Evolutionary conservation across 1,284 basidiomycete genomes (phyloP), one percentile per base, ranked within the genome.

Genomic region (Pseudozyma tsukubaensis): DNA sequence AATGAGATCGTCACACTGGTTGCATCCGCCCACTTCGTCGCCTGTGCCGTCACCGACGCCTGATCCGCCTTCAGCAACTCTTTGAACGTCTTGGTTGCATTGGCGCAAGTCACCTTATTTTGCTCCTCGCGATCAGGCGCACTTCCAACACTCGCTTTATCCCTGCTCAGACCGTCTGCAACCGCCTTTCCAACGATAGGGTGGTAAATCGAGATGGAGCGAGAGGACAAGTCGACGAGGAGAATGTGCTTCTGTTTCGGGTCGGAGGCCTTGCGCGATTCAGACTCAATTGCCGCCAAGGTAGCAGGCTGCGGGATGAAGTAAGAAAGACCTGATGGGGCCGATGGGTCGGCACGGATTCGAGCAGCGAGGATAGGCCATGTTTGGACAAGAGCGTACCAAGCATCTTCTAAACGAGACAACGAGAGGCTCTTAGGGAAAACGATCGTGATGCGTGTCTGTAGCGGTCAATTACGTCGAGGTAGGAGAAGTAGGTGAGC

Each of bases 281-380:
- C 49, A 5, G n/a, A 18, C 29, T 61, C 59, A 11, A 68, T 54
- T 8, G 21, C 6, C 4, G 24, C 43, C 36, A 61, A 44, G 16
- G 43, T 58, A 1, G 13, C 11, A 11, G 50, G 50, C 2, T 55
- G 50, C 3, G 65, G 65, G 6, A 61, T 32, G 2, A 61, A 50
- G 45, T 39, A 68, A 5, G 54, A 49, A 0, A 68, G 44, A 0
- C 65, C 65, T 0, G 58, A 57, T 2, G 59, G 59, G 3, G 65
- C 58, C 19, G 37, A 37, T 2, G 59, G 65, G 0, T 50, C 57
- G 4, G 50, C n/a, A 8, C 65, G 58, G n/a, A 68, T 36, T 8
- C 65, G 58, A 10, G 65, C 59, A 6, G 65, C 65, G 14, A 68
- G 50, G 34, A 68, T 50, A 4, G 65, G 65, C 65, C 65, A 68